Conservation (phyloP, 345 rosid species). For the Rhodamnia argentea region DNA sequence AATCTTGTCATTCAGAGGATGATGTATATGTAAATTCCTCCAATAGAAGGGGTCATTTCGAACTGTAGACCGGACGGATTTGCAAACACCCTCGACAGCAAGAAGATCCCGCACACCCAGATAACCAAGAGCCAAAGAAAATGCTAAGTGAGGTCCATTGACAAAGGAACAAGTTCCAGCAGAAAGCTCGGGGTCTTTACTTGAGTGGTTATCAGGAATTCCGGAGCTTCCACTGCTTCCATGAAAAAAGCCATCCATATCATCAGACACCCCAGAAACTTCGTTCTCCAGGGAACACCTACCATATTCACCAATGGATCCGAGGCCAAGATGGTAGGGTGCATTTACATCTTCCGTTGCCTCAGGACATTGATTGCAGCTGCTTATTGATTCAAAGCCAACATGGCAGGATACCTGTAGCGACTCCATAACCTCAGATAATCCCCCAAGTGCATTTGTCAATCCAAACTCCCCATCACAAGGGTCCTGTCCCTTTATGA, state of each 20-base stretch:
- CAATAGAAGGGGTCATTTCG: constrained; percentile 61
- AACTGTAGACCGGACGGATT: constrained; percentile 36
- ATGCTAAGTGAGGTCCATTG: constrained; percentile 37
- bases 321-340: not conserved
- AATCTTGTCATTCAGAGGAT: constrained; percentile 76
- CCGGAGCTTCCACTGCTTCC: not conserved
- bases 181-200: not conserved
- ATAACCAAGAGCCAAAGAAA: constrained; percentile 47
- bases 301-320: not conserved
- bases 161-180: not conserved
- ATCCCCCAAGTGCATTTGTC: not conserved
- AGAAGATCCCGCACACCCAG: constrained; percentile 74
- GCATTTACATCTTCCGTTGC: not conserved
- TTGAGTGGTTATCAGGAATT: not conserved
- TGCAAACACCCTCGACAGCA: constrained; percentile 54
- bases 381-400: not conserved
- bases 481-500: not conserved
- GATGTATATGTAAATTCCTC: constrained; percentile 67
- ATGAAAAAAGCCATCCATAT: not conserved
- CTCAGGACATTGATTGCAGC: not conserved
- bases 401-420: not conserved
- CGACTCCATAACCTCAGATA: not conserved
- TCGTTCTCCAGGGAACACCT: not conserved
- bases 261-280: not conserved
- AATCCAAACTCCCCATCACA: not conserved